Evolutionary conservation across 495 filamentous ascomycete species (phyloP), one percentile per base, ranked within the genome.

Genomic region (Neohortaea acidophila): DNA sequence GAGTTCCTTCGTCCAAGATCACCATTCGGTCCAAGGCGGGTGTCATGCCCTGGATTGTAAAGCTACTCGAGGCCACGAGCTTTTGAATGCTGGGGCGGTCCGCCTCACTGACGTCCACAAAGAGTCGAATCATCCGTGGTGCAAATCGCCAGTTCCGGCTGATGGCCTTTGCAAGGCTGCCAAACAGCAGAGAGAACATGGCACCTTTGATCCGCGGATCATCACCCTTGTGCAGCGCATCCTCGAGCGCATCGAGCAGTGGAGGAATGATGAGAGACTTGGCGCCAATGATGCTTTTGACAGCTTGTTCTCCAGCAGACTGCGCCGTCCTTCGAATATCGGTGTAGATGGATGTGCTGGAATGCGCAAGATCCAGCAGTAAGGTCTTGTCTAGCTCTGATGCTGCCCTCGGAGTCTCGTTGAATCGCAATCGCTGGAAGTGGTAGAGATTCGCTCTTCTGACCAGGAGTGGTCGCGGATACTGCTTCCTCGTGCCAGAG

Each of bases 11-110:
- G 47, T 94, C 75, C n/a, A 87, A 59, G 24, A 99, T 73, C 27
- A 86, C 81, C 77, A 89, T 81, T 32, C 77, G 66, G 49, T 91
- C 84, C 47, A 85, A 64, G 0, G 82, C 67, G 44, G 83, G 80
- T 23, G 83, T 85, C 58, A 91, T 92, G 26, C 94, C 89, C 63
- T 93, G 76, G 14, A 99, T 73, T 13, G 81, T 77, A 47, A 84
- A 91, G 6, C 85, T 67, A 1, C 81, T 81, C 18, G 70, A 73
- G 0, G 76, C 74, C 21, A 84, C 84, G 14, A 99, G 71, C 51
- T 79, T 89, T 54, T 96, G 89, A 17, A 99, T 81, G 3, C 85
- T 93, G 10, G 83, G 73, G 51, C 89, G 93, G 59, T 99, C 89
- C 6, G 85, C 84, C 21, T 77, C 77, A 30, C 81, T 84, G 14